These are phyloP conservation scores for Myxozyma neotropica DNA, from an alignment of 805 yeast genomes.

Conservation along the genomic window DNA sequence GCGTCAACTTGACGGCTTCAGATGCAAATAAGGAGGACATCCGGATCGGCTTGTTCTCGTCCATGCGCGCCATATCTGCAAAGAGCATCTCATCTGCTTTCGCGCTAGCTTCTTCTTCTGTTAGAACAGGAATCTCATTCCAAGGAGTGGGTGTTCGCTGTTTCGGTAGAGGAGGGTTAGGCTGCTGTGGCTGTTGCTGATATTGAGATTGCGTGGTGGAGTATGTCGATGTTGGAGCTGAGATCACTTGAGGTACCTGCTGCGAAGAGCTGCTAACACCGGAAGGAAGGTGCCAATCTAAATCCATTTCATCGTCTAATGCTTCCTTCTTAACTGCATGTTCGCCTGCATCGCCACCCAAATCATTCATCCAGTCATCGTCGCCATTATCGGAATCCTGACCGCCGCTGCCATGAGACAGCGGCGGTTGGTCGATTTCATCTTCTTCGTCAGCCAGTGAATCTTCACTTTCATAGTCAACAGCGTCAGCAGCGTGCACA, in stretches of 20 bases:
- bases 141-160: background rate
- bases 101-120: slow-evolving; percentile 9
- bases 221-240: background rate
- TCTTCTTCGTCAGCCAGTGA: slow-evolving; percentile 89
- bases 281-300: background rate
- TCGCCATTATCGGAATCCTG: slow-evolving; percentile 43
- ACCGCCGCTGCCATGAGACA: slow-evolving; percentile 38
- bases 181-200: background rate
- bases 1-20: slow-evolving; percentile 56
- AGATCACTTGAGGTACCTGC: background rate
- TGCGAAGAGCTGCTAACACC: background rate
- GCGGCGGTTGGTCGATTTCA: slow-evolving; percentile 23
- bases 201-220: background rate
- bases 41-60: slow-evolving; percentile 12
- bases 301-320: background rate
- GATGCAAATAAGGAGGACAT: slow-evolving; percentile 56
- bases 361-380: slow-evolving; percentile 42
- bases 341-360: background rate
- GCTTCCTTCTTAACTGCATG: background rate
- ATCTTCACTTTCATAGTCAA: slow-evolving; percentile 92
- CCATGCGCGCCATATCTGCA: slow-evolving; percentile 17
- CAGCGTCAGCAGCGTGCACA: slow-evolving; percentile 83
- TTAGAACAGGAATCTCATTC: background rate
- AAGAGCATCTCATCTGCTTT: slow-evolving; percentile 16
- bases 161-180: background rate